Percentiles rank a stretch among this genome's conserved stretches.
Evolutionary conservation across 805 yeast genomes (phyloP).

Genomic region (Starmerella floris): DNA sequence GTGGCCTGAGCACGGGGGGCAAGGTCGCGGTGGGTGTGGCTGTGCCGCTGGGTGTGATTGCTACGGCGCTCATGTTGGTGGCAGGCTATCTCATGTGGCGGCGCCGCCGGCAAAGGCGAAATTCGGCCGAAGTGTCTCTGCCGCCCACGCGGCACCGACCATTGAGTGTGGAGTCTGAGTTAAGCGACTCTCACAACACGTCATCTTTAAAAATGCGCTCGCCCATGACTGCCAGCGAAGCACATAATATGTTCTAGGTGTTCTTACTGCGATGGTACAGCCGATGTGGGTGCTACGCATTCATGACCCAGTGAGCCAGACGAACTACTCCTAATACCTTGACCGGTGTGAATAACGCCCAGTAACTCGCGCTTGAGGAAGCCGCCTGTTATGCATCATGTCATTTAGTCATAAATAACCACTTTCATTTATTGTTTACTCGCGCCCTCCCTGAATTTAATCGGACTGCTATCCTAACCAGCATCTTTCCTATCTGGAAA

Average conservation of each 20-base stretch:
- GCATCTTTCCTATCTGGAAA: too few relatives aligned
- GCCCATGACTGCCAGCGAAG: neutral
- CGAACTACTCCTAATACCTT: too few relatives aligned
- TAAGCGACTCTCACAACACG: neutral
- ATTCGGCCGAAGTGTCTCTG: neutral
- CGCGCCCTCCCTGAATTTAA: too few relatives aligned
- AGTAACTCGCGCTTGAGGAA: too few relatives aligned
- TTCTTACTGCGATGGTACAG: too few relatives aligned
- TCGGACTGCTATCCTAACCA: too few relatives aligned
- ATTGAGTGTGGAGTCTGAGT: neutral
- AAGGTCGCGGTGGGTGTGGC: slow-evolving; percentile 17
- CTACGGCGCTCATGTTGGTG: neutral
- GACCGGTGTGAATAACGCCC: too few relatives aligned
- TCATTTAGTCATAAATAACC: too few relatives aligned
- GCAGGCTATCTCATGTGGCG: slow-evolving; percentile 4
- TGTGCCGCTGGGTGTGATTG: slow-evolving; percentile 15
- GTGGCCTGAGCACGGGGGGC: slow-evolving; percentile 13
- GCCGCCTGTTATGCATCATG: too few relatives aligned
- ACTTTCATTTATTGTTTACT: too few relatives aligned
- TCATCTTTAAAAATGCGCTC: neutral
- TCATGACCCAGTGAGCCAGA: too few relatives aligned
- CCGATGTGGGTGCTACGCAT: too few relatives aligned
- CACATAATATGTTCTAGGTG: slow-evolving; percentile 15
- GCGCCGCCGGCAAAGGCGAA: neutral
- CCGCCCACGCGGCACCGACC: neutral